Evolutionary conservation across 345 rosid genomes (phyloP).

Genomic region (Toxicodendron radicans): DNA sequence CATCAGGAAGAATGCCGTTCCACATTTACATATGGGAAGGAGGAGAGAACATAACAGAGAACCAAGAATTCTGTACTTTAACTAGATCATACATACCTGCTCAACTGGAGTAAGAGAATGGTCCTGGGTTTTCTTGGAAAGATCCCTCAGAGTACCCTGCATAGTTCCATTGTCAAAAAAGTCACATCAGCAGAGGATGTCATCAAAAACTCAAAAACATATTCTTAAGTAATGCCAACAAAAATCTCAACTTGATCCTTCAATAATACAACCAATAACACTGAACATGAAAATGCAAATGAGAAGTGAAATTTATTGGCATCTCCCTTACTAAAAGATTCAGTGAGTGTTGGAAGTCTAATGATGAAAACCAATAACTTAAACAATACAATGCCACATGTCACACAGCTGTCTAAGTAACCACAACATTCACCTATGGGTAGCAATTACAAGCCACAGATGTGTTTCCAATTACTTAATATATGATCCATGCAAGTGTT

Average conservation of each 20-base stretch:
- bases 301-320: neutral
- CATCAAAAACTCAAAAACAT: neutral
- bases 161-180: constrained; percentile 16
- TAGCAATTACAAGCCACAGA: neutral
- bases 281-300: neutral
- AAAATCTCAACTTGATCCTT: neutral
- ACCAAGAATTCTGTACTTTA: neutral
- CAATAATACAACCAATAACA: neutral
- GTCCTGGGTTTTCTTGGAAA: constrained; percentile 58
- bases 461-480: neutral
- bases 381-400: neutral
- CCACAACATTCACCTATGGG: neutral
- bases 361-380: neutral
- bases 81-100: constrained; percentile 34
- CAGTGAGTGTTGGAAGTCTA: neutral
- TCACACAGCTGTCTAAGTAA: neutral
- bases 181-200: constrained; percentile 3
- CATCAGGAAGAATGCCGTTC: neutral
- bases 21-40: neutral
- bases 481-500: neutral
- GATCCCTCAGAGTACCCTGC: constrained; percentile 72
- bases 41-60: neutral
- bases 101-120: constrained; percentile 43
- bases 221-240: constrained; percentile 1
- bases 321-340: neutral